Conservation (phyloP, 2,329 filamentous ascomycete species). For the Curvularia lunata region DNA sequence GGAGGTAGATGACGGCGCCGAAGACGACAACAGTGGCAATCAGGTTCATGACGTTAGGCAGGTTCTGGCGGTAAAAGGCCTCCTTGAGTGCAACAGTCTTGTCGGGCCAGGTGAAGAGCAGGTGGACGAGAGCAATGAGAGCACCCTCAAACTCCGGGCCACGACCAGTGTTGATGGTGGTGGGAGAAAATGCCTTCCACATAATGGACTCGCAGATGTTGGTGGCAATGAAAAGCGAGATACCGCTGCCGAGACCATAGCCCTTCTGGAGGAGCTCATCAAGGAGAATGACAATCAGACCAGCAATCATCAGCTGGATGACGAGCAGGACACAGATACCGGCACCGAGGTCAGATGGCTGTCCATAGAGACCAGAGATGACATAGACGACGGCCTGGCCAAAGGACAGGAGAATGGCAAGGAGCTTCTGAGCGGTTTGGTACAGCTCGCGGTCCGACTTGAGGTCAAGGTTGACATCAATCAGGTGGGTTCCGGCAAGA, state of each 20-base stretch:
- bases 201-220: slow-evolving; percentile 99
- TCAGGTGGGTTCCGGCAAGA: slow-evolving; percentile 97
- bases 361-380: slow-evolving; percentile 91
- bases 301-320: slow-evolving; percentile 95
- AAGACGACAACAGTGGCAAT: slow-evolving; percentile 92
- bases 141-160: slow-evolving; percentile 99
- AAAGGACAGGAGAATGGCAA: slow-evolving; percentile 93
- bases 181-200: slow-evolving; percentile 99
- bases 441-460: slow-evolving; percentile 99
- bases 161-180: slow-evolving; percentile 98
- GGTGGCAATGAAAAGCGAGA: slow-evolving; percentile 99
- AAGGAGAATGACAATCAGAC: slow-evolving; percentile 97
- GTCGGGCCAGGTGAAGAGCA: slow-evolving; percentile 98
- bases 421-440: slow-evolving; percentile 95
- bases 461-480: slow-evolving; percentile 99
- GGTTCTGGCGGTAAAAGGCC: slow-evolving; percentile 99
- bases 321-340: slow-evolving; percentile 98
- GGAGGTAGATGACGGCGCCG: slow-evolving; percentile 97
- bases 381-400: slow-evolving; percentile 98
- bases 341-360: slow-evolving; percentile 93
- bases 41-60: slow-evolving; percentile 99
- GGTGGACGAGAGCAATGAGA: slow-evolving; percentile 96
- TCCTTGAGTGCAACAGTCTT: slow-evolving; percentile 98
- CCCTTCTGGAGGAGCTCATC: slow-evolving; percentile 99
- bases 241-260: slow-evolving; percentile 96